Evolutionary conservation across 1,284 basidiomycete genomes (phyloP).

Genomic region (Singerocomus inundabilis): DNA sequence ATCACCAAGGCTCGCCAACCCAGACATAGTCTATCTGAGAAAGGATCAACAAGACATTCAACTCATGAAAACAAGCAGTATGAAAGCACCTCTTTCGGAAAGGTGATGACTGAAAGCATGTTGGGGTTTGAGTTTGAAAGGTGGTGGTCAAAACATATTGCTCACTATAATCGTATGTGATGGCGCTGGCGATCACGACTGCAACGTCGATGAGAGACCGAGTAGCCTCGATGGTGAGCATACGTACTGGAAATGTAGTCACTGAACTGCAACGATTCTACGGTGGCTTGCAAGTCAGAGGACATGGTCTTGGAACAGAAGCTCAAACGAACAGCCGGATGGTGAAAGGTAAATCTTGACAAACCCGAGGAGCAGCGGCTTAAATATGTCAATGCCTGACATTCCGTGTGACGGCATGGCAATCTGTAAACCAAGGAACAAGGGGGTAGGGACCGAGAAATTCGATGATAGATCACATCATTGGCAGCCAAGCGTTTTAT

Average conservation of each 20-base stretch:
- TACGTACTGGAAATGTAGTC: conserved; percentile 17
- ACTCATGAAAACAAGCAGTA: neutral
- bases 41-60: neutral
- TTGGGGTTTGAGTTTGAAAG: neutral
- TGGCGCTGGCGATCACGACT: conserved; percentile 13
- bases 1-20: conserved; percentile 12
- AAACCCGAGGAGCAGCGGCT: neutral
- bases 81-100: conserved; percentile 15
- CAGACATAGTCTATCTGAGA: conserved; percentile 18
- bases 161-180: conserved; percentile 25
- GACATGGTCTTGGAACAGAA: conserved; percentile 13
- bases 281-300: conserved; percentile 6
- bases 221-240: neutral
- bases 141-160: neutral
- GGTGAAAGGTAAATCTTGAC: neutral
- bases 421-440: neutral
- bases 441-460: too few relatives aligned
- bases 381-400: neutral
- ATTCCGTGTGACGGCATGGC: neutral
- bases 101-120: conserved; percentile 13
- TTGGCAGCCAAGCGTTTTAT: neutral
- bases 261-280: conserved; percentile 13
- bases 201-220: neutral
- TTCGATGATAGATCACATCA: too few relatives aligned
- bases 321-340: neutral